Conservation (phyloP, 441 rosid species). For the Erysimum pusillum region DNA sequence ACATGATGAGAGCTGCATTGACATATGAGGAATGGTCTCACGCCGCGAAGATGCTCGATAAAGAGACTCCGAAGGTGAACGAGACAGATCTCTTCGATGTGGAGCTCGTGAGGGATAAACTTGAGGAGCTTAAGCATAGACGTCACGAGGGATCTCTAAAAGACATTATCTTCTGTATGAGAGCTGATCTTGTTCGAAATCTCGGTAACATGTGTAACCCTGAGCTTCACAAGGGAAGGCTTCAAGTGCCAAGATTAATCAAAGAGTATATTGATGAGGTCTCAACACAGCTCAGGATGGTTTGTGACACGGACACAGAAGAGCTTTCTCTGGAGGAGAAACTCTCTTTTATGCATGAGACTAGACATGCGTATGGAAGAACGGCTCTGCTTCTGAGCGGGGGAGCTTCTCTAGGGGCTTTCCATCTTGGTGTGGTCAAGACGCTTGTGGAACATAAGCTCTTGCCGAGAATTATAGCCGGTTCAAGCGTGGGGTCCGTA, state of each 20-base stretch:
- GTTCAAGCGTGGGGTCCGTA: conserved; percentile 92
- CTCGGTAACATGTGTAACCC: conserved; percentile 98
- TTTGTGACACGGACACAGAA: conserved; percentile 81
- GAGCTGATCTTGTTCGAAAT: conserved; percentile 95
- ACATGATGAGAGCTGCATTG: conserved; percentile 89
- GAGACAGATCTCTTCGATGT: conserved; percentile 80
- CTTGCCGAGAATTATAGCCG: conserved; percentile 88
- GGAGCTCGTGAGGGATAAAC: conserved; percentile 85
- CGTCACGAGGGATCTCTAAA: conserved; percentile 84
- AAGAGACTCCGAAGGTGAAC: conserved; percentile 76
- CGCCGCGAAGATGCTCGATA: conserved; percentile 97
- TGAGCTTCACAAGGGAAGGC: conserved; percentile 96
- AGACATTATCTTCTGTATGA: conserved; percentile 92
- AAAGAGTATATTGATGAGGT: conserved; percentile 94
- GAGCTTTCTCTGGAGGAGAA: conserved; percentile 90
- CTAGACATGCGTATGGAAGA: conserved; percentile 94
- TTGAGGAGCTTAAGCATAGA: conserved; percentile 81
- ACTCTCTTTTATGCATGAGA: conserved; percentile 94
- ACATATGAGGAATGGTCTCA: conserved; percentile 98
- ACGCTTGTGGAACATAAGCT: conserved; percentile 87
- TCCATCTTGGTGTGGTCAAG: conserved; percentile 88
- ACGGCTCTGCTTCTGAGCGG: conserved; percentile 98
- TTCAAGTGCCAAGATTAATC: conserved; percentile 85
- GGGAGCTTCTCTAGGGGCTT: conserved; percentile 96
- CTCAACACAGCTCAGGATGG: conserved; percentile 89